Conservation (phyloP, 805 yeast species). For the Spathaspora boniae region DNA sequence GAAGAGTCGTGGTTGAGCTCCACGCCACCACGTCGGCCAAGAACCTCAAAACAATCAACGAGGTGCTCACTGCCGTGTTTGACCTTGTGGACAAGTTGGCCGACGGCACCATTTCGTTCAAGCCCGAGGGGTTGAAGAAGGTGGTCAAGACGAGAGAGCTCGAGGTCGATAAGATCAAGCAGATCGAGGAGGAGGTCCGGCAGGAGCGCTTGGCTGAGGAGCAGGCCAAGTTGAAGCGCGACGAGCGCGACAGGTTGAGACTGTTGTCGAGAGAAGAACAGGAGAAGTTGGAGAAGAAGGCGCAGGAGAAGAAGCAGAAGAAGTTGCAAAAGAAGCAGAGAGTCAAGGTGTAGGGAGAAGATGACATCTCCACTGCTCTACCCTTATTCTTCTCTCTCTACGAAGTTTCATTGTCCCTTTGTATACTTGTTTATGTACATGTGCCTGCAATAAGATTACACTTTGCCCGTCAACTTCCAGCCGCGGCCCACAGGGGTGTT, state of each 20-base stretch:
- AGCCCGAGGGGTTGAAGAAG: conserved; percentile 74
- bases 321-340: conserved; percentile 65
- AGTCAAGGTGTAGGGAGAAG: conserved; percentile 20
- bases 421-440: background rate
- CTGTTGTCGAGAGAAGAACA: conserved; percentile 73
- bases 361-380: background rate
- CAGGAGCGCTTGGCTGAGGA: conserved; percentile 68
- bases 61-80: conserved; percentile 54
- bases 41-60: conserved; percentile 48
- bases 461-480: conserved; percentile 53
- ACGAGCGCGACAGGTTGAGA: conserved; percentile 55
- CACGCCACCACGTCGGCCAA: conserved; percentile 46
- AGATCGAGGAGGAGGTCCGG: conserved; percentile 59
- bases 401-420: conserved; percentile 1
- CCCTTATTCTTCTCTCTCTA: background rate
- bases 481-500: conserved; percentile 55
- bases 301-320: conserved; percentile 76
- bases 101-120: conserved; percentile 48
- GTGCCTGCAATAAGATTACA: conserved; percentile 14
- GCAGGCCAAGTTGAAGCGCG: conserved; percentile 66
- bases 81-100: conserved; percentile 58
- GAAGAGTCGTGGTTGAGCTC: conserved; percentile 55
- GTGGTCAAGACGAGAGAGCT: conserved; percentile 71
- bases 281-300: conserved; percentile 73
- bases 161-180: conserved; percentile 68